A percentile compares a stretch with the other conserved stretches of the same genome.
These are phyloP conservation scores for Hypsizygus marmoreus DNA, from an alignment of 768 basidiomycete species.

Conservation along the genomic window DNA sequence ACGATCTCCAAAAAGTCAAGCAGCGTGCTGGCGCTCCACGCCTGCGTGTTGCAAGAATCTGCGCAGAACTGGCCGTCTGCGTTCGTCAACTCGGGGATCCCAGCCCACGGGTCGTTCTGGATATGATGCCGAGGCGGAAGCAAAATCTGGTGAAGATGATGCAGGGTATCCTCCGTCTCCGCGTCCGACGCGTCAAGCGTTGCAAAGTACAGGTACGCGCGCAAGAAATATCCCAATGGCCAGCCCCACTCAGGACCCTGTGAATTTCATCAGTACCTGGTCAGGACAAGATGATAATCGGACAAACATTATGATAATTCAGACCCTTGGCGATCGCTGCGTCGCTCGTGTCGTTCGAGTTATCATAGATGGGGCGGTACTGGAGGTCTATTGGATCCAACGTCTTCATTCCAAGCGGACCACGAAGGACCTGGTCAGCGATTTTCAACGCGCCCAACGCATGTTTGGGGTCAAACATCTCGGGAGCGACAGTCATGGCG, in stretches of 20 bases:
- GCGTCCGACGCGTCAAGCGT: slow-evolving; percentile 58
- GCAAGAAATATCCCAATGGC: slow-evolving; percentile 94
- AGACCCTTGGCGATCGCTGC: slow-evolving; percentile 84
- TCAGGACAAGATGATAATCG: neutral
- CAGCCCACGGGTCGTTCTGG: slow-evolving; percentile 84
- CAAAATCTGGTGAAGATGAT: slow-evolving; percentile 76
- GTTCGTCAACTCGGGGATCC: slow-evolving; percentile 92
- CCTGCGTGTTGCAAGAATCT: slow-evolving; percentile 93
- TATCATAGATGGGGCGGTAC: slow-evolving; percentile 92
- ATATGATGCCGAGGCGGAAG: slow-evolving; percentile 75
- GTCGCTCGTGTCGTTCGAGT: slow-evolving; percentile 89
- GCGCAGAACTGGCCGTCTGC: slow-evolving; percentile 77
- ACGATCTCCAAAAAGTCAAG: slow-evolving; percentile 86
- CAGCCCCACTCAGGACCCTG: slow-evolving; percentile 95
- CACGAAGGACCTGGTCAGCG: slow-evolving; percentile 80
- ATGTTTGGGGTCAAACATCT: slow-evolving; percentile 81
- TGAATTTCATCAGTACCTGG: slow-evolving; percentile 15
- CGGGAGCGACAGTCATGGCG: slow-evolving; percentile 96
- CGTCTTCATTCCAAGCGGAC: slow-evolving; percentile 95
- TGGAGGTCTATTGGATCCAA: slow-evolving; percentile 86
- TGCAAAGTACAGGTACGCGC: slow-evolving; percentile 92
- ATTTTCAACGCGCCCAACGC: slow-evolving; percentile 79
- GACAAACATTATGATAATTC: slow-evolving; percentile 87
- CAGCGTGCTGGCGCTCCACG: slow-evolving; percentile 93
- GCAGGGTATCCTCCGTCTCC: slow-evolving; percentile 67